A percentile compares a stretch with the other conserved stretches of the same genome.
phyloP scores from a whole-genome alignment of 2,329 filamentous ascomycete species.

The Diaporthe destruens region DNA sequence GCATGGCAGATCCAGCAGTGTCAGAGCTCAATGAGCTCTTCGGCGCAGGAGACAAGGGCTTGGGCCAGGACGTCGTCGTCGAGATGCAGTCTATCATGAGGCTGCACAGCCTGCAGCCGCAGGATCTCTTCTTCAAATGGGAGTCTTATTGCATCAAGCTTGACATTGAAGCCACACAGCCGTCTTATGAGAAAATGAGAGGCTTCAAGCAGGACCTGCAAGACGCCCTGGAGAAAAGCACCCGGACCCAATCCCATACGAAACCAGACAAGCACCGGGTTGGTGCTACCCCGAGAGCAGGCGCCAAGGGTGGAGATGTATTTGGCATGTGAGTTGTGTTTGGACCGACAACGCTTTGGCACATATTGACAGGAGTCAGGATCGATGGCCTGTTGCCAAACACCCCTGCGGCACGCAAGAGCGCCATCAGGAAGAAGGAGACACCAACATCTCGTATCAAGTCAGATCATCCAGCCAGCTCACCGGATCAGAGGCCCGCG shows the following conservation, averaged over 20 bases:
- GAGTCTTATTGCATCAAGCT: slow-evolving; percentile 98
- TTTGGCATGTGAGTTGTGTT: slow-evolving; percentile 78
- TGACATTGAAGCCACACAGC: slow-evolving; percentile 80
- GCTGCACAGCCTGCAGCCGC: slow-evolving; percentile 81
- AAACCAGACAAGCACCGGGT: slow-evolving; percentile 71
- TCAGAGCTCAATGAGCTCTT: slow-evolving; percentile 64
- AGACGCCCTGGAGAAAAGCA: slow-evolving; percentile 83
- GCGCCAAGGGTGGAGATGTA: slow-evolving; percentile 73
- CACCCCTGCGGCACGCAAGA: slow-evolving; percentile 64
- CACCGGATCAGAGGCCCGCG: slow-evolving; percentile 59
- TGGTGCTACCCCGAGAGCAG: slow-evolving; percentile 73
- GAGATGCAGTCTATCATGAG: slow-evolving; percentile 90
- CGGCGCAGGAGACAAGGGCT: slow-evolving; percentile 65
- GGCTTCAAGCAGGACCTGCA: slow-evolving; percentile 90
- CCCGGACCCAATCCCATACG: slow-evolving; percentile 70
- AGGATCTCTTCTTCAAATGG: slow-evolving; percentile 99
- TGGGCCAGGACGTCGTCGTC: slow-evolving; percentile 81
- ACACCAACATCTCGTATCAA: slow-evolving; percentile 63
- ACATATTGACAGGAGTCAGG: slow-evolving; percentile 54
- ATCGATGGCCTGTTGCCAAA: slow-evolving; percentile 77
- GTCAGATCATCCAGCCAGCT: slow-evolving; percentile 58
- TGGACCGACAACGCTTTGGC: neutral
- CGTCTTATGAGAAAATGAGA: slow-evolving; percentile 78
- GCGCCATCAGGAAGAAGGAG: slow-evolving; percentile 55
- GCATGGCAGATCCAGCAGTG: slow-evolving; percentile 56